phyloP scores from a whole-genome alignment of 495 filamentous ascomycete genomes.

The Pseudomonodictys pantanalensis region DNA sequence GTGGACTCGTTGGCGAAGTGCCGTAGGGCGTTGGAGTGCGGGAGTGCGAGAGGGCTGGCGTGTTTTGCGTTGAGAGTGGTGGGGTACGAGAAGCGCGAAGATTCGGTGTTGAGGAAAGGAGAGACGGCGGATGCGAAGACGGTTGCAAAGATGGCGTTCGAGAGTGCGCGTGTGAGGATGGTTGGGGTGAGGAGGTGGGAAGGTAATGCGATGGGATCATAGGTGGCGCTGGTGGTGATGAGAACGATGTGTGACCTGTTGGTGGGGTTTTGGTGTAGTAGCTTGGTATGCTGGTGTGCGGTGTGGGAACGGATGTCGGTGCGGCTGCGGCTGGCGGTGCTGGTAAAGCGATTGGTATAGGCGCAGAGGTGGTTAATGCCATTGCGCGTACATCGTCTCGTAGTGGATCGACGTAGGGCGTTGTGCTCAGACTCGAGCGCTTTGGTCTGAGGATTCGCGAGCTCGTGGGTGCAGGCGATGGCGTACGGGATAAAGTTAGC shows the following conservation, averaged over 20 bases:
- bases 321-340: not conserved
- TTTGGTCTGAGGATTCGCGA: no score
- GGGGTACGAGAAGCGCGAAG: not conserved
- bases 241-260: not conserved
- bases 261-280: conserved; percentile 2
- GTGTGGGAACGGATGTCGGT: not conserved
- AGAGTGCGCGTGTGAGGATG: no score
- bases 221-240: not conserved
- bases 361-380: not conserved
- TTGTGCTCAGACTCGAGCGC: no score
- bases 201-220: not conserved
- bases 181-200: conserved; percentile 5
- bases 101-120: not conserved
- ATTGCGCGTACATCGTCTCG: no score
- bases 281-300: not conserved
- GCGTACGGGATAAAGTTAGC: not conserved
- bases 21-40: not conserved
- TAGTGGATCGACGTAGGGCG: no score
- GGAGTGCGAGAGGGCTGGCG: conserved; percentile 4
- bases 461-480: not conserved
- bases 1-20: conserved; percentile 18
- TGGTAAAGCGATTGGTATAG: not conserved
- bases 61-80: not conserved
- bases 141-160: not conserved
- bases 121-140: not conserved